phyloP scores from a whole-genome alignment of 345 rosid species.

The Salix dunnii region DNA sequence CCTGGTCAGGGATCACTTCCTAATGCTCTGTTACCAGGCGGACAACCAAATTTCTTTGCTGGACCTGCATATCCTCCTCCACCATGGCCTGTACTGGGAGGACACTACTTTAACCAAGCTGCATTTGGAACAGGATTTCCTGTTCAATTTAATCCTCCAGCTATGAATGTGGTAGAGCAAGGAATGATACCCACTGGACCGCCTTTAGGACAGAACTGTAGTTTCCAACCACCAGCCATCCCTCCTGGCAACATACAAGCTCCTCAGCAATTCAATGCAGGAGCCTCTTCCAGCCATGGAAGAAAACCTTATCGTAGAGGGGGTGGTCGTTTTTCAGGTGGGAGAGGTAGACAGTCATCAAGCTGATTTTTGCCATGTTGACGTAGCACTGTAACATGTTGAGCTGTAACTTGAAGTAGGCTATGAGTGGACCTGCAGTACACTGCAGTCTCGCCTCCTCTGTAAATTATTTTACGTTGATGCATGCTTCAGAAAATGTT shows the following conservation, averaged over 20 bases:
- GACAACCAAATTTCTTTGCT: slow-evolving; percentile 41
- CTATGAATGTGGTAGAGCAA: slow-evolving; percentile 25
- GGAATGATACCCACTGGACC: slow-evolving; percentile 21
- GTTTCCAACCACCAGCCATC: slow-evolving; percentile 10
- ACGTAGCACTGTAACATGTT: background rate
- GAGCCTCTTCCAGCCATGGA: slow-evolving; percentile 41
- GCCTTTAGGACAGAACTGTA: slow-evolving; percentile 16
- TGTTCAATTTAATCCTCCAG: slow-evolving; percentile 15
- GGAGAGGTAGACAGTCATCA: slow-evolving; percentile 36
- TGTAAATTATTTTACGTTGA: background rate
- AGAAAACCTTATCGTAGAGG: slow-evolving; percentile 40
- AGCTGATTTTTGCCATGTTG: slow-evolving; percentile 6
- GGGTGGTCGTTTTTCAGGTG: slow-evolving; percentile 39
- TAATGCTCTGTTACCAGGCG: slow-evolving; percentile 32
- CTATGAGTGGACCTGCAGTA: background rate
- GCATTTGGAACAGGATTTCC: slow-evolving; percentile 42
- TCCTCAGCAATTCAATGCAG: slow-evolving; percentile 38
- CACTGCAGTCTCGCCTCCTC: background rate
- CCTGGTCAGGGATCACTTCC: slow-evolving; percentile 43
- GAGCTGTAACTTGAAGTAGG: background rate
- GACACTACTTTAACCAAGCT: slow-evolving; percentile 48
- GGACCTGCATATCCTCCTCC: slow-evolving; percentile 31
- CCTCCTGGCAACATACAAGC: slow-evolving; percentile 22
- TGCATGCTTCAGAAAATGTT: background rate
- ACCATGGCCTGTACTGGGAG: slow-evolving; percentile 48